Base-by-base conservation (phyloP, 2,329 filamentous ascomycete species). In the Pseudogymnoascus pannorum region DNA sequence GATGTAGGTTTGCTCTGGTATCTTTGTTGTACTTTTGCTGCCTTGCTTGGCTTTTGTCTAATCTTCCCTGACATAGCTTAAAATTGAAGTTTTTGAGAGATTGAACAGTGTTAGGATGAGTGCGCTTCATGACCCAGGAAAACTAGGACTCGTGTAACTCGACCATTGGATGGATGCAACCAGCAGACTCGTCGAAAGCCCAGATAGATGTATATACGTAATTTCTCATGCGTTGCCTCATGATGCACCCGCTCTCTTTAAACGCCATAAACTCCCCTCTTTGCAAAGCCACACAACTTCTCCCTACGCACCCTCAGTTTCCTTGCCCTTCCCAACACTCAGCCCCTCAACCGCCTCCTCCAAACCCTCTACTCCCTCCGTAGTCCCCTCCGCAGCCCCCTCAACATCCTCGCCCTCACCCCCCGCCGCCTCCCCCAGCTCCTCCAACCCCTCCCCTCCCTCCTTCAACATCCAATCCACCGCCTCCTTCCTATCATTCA, bases 401-500 rank as follows among this genome's bases (percentile, higher is more conserved):
- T 48, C 66, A 40, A 48, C 60, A 38, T 67, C 68, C 20, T 66
- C 67, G 14, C 61, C 51, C 16, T 33, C 54, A 5, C 18, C 59
- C 16, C 44, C 60, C 33, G 14, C 58, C 18, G 18, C 65, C 68
- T 71, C 44, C 59, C 74, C 60, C 58, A 68, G 54, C 60, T 75
- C 64, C 59, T 78, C 68, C 63, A 76, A 20, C 40, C 74, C 66
- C 63, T 75, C 70, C 51, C 76, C 67, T 63, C 74, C 68, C 67
- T 72, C 71, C 42, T 75, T 67, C 65, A 77, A 62, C 59, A 78
- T 66, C 75, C 74, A 85, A 62, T 86, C 80, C 3, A 86, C 84
- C 8, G 88, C 84, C 5, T 85, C 80, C 59, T 78, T 78, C 78
- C 89, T 86, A 67, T 87, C 84, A 65, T 86, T 84, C 67, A 88